A percentile compares a stretch with the other conserved stretches of the same genome.
These are phyloP conservation scores for Pterocarpus santalinus DNA, from an alignment of 306 rosid species.

Conservation along the genomic window DNA sequence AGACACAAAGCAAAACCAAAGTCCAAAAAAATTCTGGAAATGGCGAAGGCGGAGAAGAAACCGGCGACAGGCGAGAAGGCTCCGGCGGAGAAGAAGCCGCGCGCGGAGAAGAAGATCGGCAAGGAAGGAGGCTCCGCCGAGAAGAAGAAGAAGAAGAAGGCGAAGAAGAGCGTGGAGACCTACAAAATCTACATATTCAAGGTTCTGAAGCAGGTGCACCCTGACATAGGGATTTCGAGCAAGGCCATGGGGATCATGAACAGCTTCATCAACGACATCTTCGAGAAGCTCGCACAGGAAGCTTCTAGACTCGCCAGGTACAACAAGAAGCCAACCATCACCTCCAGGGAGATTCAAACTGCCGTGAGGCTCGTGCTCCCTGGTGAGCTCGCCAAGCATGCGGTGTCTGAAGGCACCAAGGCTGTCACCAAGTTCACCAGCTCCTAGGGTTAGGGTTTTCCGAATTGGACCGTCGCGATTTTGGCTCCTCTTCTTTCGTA, in stretches of 20 bases:
- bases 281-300: conserved; percentile 73
- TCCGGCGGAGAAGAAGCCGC: conserved; percentile 64
- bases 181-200: conserved; percentile 75
- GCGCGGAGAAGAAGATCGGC: conserved; percentile 61
- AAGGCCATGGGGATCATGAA: conserved; percentile 75
- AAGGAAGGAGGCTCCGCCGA: conserved; percentile 47
- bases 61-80: conserved; percentile 59
- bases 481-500: background rate
- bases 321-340: conserved; percentile 71
- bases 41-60: conserved; percentile 66
- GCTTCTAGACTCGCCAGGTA: conserved; percentile 61
- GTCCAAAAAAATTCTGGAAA: background rate
- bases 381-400: conserved; percentile 69
- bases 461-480: background rate
- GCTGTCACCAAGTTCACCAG: conserved; percentile 72
- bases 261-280: conserved; percentile 69
- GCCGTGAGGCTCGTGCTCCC: conserved; percentile 67
- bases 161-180: conserved; percentile 67
- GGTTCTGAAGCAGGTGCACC: conserved; percentile 73
- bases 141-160: conserved; percentile 63
- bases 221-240: conserved; percentile 66
- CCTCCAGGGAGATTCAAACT: conserved; percentile 72
- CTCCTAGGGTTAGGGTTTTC: conserved; percentile 45
- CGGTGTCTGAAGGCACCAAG: conserved; percentile 73
- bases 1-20: background rate